Conservation (phyloP, 2,329 filamentous ascomycete species). For the Ramularia endophylla region DNA sequence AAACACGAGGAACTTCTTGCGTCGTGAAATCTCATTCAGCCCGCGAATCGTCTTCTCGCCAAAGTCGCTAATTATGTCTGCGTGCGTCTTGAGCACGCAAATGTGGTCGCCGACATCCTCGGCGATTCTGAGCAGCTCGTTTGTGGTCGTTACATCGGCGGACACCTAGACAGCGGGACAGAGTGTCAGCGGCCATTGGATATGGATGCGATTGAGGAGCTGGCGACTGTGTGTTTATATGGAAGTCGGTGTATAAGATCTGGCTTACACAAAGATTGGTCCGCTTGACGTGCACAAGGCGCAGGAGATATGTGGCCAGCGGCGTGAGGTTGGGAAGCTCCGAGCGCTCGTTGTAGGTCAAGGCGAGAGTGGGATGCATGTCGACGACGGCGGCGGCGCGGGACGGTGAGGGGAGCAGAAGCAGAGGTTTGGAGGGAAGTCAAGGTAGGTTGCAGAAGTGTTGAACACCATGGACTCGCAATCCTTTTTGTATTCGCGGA, state of each 20-base stretch:
- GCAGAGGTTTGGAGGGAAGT: neutral
- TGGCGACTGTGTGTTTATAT: no score
- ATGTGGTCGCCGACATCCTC: conserved; percentile 56
- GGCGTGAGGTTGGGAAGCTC: conserved; percentile 38
- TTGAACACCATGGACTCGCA: no score
- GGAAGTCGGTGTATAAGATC: no score
- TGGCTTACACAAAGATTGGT: conserved; percentile 42
- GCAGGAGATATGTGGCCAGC: conserved; percentile 44
- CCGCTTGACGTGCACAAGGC: conserved; percentile 45
- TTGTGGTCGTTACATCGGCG: conserved; percentile 52
- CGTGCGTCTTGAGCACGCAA: conserved; percentile 56
- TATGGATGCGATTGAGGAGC: no score
- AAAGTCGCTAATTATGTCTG: conserved; percentile 58
- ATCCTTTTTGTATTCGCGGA: no score
- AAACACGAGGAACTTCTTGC: conserved; percentile 49
- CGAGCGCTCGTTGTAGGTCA: conserved; percentile 43
- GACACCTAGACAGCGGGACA: conserved; percentile 33
- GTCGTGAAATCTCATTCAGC: conserved; percentile 42
- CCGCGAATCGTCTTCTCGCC: conserved; percentile 48
- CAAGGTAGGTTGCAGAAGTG: no score
- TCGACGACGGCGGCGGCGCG: conserved; percentile 1
- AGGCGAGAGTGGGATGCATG: conserved; percentile 37
- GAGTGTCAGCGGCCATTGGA: no score
- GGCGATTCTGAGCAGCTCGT: conserved; percentile 50
- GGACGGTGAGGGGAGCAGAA: neutral